Conservation (phyloP, 192 early-diverging fungal genomes). For the Mortierella alpina region DNA sequence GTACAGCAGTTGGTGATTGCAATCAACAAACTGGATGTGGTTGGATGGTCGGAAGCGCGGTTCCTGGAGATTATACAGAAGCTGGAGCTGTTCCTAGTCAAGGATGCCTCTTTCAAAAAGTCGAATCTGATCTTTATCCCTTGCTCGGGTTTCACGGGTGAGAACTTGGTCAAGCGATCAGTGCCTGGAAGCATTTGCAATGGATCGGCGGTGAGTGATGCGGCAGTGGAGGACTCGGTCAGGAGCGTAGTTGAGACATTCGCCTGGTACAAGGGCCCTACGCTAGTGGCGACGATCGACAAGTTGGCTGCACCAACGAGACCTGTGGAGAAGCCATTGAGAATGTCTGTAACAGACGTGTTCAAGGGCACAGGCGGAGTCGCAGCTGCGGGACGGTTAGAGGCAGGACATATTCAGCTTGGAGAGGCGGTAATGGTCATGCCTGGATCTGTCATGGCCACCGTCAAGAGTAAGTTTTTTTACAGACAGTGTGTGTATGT, state of each 20-base stretch:
- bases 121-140: conserved; percentile 87
- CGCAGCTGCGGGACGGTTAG: conserved; percentile 88
- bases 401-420: conserved; percentile 87
- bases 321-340: conserved; percentile 82
- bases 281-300: conserved; percentile 83
- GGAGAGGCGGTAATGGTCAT: conserved; percentile 86
- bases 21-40: conserved; percentile 94
- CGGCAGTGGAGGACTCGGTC: conserved; percentile 10
- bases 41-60: conserved; percentile 85
- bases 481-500: neutral
- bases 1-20: conserved; percentile 93
- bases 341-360: conserved; percentile 88
- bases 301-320: conserved; percentile 79
- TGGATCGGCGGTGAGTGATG: conserved; percentile 38
- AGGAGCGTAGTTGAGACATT: conserved; percentile 38
- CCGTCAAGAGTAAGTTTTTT: conserved; percentile 73
- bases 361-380: conserved; percentile 92
- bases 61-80: conserved; percentile 81
- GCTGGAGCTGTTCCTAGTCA: conserved; percentile 74
- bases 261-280: conserved; percentile 85
- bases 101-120: conserved; percentile 83
- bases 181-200: conserved; percentile 38
- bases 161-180: conserved; percentile 76
- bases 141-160: conserved; percentile 90
- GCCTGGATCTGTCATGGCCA: conserved; percentile 81